Conservation (phyloP, 768 basidiomycete genomes). For the Podaxis mareebaensis region DNA sequence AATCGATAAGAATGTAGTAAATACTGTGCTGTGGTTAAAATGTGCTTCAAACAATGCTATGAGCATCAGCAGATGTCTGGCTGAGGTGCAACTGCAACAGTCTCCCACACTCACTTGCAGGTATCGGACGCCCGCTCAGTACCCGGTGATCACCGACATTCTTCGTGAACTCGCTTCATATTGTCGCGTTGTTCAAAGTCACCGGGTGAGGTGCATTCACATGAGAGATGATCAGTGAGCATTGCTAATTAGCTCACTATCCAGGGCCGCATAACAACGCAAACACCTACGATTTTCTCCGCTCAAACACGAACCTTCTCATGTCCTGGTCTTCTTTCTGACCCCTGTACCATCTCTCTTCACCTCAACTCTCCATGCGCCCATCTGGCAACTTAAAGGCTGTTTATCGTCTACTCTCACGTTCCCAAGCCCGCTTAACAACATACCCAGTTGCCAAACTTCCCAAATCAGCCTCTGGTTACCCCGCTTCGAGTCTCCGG, state of each 20-base stretch:
- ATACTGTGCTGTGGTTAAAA: background rate
- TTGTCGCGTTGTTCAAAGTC: background rate
- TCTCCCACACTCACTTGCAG: background rate
- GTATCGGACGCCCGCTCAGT: background rate
- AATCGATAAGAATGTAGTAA: background rate
- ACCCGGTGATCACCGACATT: background rate
- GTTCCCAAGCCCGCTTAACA: background rate
- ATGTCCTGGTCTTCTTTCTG: conserved; percentile 5
- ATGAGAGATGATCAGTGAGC: background rate
- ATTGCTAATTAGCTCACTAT: background rate
- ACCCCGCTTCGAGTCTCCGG: background rate
- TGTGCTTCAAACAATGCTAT: background rate
- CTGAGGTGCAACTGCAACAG: background rate
- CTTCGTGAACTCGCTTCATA: background rate
- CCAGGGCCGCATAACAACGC: background rate
- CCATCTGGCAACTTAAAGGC: background rate
- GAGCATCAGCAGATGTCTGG: too few relatives aligned
- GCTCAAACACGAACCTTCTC: background rate
- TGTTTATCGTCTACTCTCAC: background rate
- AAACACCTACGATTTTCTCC: background rate
- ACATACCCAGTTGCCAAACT: background rate
- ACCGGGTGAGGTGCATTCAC: background rate
- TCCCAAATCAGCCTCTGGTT: background rate
- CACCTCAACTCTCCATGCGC: background rate
- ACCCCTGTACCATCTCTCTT: background rate